phyloP scores from a whole-genome alignment of 2,329 filamentous ascomycete genomes.

The Sporothrix inflata region DNA sequence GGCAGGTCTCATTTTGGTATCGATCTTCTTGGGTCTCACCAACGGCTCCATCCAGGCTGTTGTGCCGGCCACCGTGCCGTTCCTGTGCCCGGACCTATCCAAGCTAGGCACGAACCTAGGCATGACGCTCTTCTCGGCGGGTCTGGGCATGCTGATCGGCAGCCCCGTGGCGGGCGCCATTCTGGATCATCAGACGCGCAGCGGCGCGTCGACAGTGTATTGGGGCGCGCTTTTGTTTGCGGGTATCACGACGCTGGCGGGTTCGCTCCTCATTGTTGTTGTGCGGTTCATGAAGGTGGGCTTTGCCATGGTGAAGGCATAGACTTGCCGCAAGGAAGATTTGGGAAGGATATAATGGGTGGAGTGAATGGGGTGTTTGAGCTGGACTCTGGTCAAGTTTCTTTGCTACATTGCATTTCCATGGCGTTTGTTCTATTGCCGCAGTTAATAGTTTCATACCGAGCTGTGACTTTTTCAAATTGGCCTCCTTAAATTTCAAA shows the following conservation, averaged over 20 bases:
- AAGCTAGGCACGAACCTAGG: conserved; percentile 48
- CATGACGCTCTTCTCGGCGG: conserved; percentile 44
- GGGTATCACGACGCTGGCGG: conserved; percentile 20
- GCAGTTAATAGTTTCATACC: too few relatives aligned
- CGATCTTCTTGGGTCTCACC: conserved; percentile 41
- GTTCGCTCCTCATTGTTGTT: conserved; percentile 12
- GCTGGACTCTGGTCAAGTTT: background rate
- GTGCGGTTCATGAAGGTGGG: conserved; percentile 26
- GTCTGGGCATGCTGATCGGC: conserved; percentile 56
- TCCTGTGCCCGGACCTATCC: conserved; percentile 44
- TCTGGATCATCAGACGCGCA: conserved; percentile 26
- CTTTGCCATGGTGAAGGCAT: conserved; percentile 25
- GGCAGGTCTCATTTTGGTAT: conserved; percentile 40
- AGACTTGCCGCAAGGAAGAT: background rate
- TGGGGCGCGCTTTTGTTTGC: conserved; percentile 27
- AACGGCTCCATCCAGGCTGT: conserved; percentile 45
- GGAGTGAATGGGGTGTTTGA: background rate
- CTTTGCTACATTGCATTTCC: background rate
- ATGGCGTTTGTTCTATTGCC: background rate
- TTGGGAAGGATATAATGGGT: background rate
- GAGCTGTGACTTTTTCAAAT: background rate
- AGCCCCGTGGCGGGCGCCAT: conserved; percentile 56
- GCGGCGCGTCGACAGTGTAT: background rate
- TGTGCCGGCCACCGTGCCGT: conserved; percentile 45
- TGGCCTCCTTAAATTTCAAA: background rate